Conservation (phyloP, 2,329 filamentous ascomycete species). For the Westerdykella ornata region DNA sequence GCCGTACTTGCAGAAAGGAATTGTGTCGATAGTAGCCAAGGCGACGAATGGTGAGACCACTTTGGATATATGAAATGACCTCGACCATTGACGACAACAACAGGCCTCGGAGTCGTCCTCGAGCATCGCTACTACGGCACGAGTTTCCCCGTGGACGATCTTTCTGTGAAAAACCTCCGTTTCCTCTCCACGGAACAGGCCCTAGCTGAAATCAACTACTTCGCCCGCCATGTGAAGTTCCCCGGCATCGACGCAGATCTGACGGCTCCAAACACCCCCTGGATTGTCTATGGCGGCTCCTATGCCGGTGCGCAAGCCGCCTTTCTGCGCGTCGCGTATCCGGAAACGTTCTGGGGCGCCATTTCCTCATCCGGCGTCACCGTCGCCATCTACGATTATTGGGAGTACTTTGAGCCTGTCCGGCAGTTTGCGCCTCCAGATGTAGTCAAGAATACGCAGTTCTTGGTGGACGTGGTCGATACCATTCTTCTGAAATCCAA, state of each 20-base stretch:
- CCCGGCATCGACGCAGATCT: constrained; percentile 60
- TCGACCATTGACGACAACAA: constrained; percentile 37
- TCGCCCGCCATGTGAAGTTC: constrained; percentile 66
- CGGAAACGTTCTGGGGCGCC: constrained; percentile 68
- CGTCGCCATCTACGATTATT: constrained; percentile 70
- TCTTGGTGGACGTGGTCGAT: constrained; percentile 53
- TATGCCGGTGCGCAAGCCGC: constrained; percentile 78
- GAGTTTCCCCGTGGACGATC: constrained; percentile 61
- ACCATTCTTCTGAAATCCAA: constrained; percentile 49
- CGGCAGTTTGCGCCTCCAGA: constrained; percentile 51
- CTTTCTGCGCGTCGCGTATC: constrained; percentile 68
- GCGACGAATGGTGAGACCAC: constrained; percentile 35
- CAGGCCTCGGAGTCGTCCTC: constrained; percentile 71
- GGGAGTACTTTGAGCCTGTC: constrained; percentile 56
- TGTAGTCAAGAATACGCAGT: constrained; percentile 60
- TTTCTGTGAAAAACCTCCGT: constrained; percentile 63
- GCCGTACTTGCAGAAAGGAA: constrained; percentile 68
- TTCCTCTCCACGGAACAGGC: constrained; percentile 82
- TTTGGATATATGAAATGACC: too few species aligned
- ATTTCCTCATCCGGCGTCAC: constrained; percentile 79
- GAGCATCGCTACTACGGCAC: constrained; percentile 84
- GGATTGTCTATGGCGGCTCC: constrained; percentile 75
- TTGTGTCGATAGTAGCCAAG: constrained; percentile 62
- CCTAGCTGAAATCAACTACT: constrained; percentile 73
- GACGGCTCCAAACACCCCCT: constrained; percentile 59